phyloP scores from a whole-genome alignment of 495 filamentous ascomycete genomes.

The Evansstolkia leycettana region DNA sequence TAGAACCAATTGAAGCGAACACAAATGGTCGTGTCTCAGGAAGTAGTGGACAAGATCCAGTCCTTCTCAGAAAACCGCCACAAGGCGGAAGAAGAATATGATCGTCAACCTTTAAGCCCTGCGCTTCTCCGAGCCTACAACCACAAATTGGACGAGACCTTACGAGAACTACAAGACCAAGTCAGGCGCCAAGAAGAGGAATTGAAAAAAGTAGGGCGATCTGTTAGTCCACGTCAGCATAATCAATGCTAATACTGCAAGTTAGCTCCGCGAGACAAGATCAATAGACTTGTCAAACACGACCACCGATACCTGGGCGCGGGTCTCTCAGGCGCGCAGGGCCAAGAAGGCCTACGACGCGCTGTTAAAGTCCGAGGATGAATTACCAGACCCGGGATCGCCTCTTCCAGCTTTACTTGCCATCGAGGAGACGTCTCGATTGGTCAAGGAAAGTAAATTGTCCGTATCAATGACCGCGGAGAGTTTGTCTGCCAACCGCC shows the following conservation, averaged over 20 bases:
- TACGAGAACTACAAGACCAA: conserved; percentile 50
- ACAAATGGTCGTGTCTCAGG: conserved; percentile 23
- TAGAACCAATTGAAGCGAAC: background rate
- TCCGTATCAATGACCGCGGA: conserved; percentile 43
- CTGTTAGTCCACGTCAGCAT: background rate
- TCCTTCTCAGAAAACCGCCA: conserved; percentile 25
- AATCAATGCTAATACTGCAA: conserved; percentile 1
- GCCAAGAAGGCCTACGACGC: conserved; percentile 55
- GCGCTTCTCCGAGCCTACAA: conserved; percentile 27
- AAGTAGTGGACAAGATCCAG: conserved; percentile 24
- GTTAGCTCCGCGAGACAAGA: conserved; percentile 31
- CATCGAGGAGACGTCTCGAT: conserved; percentile 47
- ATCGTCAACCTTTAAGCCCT: conserved; percentile 17
- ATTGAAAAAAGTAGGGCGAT: conserved; percentile 35
- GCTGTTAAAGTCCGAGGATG: conserved; percentile 44
- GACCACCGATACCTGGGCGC: conserved; percentile 26
- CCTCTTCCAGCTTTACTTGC: conserved; percentile 61
- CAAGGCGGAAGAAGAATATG: conserved; percentile 22
- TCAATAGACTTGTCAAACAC: conserved; percentile 28
- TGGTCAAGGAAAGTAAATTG: conserved; percentile 48
- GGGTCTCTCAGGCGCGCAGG: conserved; percentile 39
- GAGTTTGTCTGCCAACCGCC: conserved; percentile 38
- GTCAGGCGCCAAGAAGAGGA: conserved; percentile 54
- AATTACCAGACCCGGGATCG: conserved; percentile 52
- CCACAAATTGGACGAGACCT: conserved; percentile 47